Conservation (phyloP, 2,329 filamentous ascomycete species). For the Penicillium digitatum region DNA sequence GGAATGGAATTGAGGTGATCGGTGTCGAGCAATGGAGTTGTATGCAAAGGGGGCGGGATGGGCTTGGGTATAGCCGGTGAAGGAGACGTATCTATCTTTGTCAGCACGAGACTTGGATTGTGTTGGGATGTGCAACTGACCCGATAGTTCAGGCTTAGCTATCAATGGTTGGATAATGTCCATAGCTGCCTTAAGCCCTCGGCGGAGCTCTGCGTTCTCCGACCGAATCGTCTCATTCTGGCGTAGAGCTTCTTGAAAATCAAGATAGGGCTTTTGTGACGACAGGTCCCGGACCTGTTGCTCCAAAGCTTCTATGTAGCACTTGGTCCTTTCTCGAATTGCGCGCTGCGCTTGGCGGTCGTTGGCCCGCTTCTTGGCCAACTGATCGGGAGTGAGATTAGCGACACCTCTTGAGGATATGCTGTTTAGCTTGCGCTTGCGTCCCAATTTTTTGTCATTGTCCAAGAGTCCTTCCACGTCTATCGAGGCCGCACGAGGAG, state of each 20-base stretch:
- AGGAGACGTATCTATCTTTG: slow-evolving; percentile 14
- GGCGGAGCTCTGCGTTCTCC: slow-evolving; percentile 75
- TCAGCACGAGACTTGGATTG: slow-evolving; percentile 8
- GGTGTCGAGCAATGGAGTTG: slow-evolving; percentile 28
- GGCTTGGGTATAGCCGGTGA: slow-evolving; percentile 15
- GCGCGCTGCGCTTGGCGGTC: slow-evolving; percentile 82
- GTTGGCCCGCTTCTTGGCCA: slow-evolving; percentile 87
- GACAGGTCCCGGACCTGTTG: slow-evolving; percentile 70
- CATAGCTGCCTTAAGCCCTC: slow-evolving; percentile 62
- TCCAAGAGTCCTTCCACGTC: slow-evolving; percentile 23
- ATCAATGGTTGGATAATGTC: slow-evolving; percentile 49
- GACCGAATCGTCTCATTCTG: slow-evolving; percentile 73
- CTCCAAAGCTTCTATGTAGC: slow-evolving; percentile 72
- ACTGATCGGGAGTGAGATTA: slow-evolving; percentile 80
- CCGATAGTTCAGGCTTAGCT: slow-evolving; percentile 41
- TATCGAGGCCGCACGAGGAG: slow-evolving; percentile 23
- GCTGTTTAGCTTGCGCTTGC: slow-evolving; percentile 43
- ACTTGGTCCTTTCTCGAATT: slow-evolving; percentile 76
- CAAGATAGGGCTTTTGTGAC: slow-evolving; percentile 75
- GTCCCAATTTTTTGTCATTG: slow-evolving; percentile 27
- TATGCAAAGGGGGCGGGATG: slow-evolving; percentile 18
- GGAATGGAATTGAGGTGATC: slow-evolving; percentile 21
- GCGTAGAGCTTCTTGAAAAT: slow-evolving; percentile 69
- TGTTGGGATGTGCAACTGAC: slow-evolving; percentile 28
- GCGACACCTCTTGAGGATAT: slow-evolving; percentile 68